Evolutionary conservation across 1,284 basidiomycete species (phyloP).

Genomic region (Malassezia yamatoensis): DNA sequence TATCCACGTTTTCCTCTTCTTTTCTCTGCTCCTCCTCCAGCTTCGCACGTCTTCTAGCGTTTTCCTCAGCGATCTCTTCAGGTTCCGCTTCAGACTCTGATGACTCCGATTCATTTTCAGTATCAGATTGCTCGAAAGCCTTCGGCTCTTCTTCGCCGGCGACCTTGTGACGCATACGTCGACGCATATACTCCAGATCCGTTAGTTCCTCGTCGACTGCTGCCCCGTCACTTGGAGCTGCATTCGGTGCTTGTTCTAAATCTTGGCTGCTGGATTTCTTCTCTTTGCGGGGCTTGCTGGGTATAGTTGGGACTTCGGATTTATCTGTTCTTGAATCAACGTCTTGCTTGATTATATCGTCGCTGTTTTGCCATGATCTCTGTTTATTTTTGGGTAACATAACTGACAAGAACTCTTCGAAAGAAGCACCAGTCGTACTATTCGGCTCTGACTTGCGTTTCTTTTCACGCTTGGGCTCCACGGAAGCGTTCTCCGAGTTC

Average conservation of each 20-base stretch:
- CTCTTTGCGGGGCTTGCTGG: constrained; percentile 20
- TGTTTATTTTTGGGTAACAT: constrained; percentile 43
- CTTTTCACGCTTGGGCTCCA: background rate
- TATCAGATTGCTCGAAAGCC: constrained; percentile 40
- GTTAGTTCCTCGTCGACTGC: constrained; percentile 37
- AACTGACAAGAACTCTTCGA: constrained; percentile 44
- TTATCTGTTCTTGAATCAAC: constrained; percentile 8
- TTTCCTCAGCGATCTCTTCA: constrained; percentile 17
- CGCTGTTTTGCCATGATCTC: constrained; percentile 42
- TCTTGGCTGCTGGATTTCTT: constrained; percentile 7
- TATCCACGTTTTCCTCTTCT: constrained; percentile 49
- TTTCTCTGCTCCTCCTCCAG: constrained; percentile 24
- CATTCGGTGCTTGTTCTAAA: constrained; percentile 2
- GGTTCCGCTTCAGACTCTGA: constrained; percentile 21
- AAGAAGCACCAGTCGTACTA: constrained; percentile 17
- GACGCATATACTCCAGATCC: constrained; percentile 49
- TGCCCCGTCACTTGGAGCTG: constrained; percentile 21
- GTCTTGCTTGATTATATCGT: constrained; percentile 17
- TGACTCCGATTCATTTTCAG: constrained; percentile 27
- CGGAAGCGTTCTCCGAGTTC: background rate
- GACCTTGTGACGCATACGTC: constrained; percentile 47
- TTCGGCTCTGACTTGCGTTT: constrained; percentile 11
- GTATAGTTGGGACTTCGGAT: constrained; percentile 9
- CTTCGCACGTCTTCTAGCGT: constrained; percentile 18
- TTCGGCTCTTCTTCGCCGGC: constrained; percentile 25